Conservation (phyloP, 2,329 filamentous ascomycete genomes). For the Chrysoporthe austroafricana region DNA sequence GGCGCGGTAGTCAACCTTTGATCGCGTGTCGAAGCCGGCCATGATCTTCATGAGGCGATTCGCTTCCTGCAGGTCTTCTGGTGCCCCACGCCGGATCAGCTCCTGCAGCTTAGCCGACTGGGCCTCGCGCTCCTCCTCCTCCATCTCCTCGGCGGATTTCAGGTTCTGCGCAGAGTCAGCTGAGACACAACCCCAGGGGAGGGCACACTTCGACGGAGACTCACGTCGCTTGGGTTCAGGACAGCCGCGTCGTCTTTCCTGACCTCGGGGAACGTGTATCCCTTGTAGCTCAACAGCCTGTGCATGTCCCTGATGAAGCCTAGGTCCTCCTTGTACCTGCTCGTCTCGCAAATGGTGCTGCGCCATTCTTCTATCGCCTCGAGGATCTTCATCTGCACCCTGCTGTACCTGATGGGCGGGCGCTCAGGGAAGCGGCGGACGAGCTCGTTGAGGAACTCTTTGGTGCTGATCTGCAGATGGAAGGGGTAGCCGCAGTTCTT, state of each 20-base stretch:
- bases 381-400: constrained; percentile 90
- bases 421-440: constrained; percentile 94
- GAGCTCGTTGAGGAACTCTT: constrained; percentile 98
- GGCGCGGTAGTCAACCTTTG: constrained; percentile 96
- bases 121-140: constrained; percentile 91
- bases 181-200: neutral
- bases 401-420: constrained; percentile 80
- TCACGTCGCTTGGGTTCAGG: constrained; percentile 92
- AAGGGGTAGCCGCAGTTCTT: constrained; percentile 99
- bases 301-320: constrained; percentile 99
- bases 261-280: constrained; percentile 93
- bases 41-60: constrained; percentile 99
- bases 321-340: constrained; percentile 94
- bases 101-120: constrained; percentile 99
- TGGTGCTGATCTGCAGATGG: constrained; percentile 96
- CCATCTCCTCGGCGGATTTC: constrained; percentile 97
- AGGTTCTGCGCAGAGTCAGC: constrained; percentile 66
- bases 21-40: constrained; percentile 93
- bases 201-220: constrained; percentile 35
- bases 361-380: constrained; percentile 99
- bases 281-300: constrained; percentile 91
- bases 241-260: constrained; percentile 93
- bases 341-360: constrained; percentile 96
- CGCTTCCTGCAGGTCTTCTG: constrained; percentile 93
- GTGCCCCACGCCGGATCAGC: constrained; percentile 87